Evolutionary conservation across 768 basidiomycete genomes (phyloP).

Genomic region (Leccinum uliginosum): DNA sequence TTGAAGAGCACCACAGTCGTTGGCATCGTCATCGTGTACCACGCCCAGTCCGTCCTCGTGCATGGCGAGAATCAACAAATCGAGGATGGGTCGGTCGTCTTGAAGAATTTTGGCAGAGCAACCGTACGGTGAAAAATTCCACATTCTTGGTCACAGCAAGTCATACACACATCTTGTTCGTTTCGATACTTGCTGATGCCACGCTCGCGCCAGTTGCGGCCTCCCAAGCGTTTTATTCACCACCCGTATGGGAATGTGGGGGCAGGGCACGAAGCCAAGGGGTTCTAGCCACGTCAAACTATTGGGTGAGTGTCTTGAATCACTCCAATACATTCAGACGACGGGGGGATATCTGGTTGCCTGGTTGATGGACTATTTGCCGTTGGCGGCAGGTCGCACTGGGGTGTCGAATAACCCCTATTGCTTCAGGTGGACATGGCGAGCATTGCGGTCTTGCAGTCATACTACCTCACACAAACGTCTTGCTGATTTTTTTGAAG

Average conservation of each 20-base stretch:
- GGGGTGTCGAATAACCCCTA: not conserved
- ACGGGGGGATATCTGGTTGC: slow-evolving; percentile 18
- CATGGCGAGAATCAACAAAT: slow-evolving; percentile 2
- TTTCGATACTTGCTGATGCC: slow-evolving; percentile 22
- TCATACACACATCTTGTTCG: slow-evolving; percentile 17
- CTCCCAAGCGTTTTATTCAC: slow-evolving; percentile 12
- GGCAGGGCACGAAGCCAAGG: slow-evolving; percentile 3
- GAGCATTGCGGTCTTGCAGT: slow-evolving; percentile 12
- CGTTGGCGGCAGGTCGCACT: not conserved
- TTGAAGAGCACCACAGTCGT: slow-evolving; percentile 4
- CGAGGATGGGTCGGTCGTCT: slow-evolving; percentile 4
- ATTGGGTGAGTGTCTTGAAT: slow-evolving; percentile 30
- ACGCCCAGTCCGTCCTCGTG: not conserved
- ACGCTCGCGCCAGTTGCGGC: slow-evolving; percentile 15
- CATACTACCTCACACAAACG: slow-evolving; percentile 27
- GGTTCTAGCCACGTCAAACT: slow-evolving; percentile 13
- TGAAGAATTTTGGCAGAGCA: slow-evolving; percentile 7
- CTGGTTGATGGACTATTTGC: slow-evolving; percentile 4
- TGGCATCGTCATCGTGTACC: slow-evolving; percentile 1
- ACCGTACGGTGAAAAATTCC: slow-evolving; percentile 27
- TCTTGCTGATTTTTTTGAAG: slow-evolving; percentile 19
- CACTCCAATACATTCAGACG: slow-evolving; percentile 25
- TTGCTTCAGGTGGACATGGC: slow-evolving; percentile 5
- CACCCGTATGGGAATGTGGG: slow-evolving; percentile 2
- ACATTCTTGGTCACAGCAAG: slow-evolving; percentile 19